Conservation (phyloP, 106 monocot genomes). For the Hemerocallis citrina region DNA sequence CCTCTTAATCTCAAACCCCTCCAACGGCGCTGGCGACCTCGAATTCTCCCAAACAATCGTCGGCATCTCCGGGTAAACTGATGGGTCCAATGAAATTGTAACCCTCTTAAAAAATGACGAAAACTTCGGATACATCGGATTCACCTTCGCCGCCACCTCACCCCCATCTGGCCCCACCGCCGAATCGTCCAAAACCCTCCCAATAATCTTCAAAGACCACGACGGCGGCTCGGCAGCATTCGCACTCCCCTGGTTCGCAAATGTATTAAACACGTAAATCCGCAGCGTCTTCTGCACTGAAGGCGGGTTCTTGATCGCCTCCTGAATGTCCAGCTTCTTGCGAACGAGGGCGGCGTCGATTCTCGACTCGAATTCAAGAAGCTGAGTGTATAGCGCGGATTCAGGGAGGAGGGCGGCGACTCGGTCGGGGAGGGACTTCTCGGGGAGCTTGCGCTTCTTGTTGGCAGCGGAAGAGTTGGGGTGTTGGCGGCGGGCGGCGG, state of each 20-base stretch:
- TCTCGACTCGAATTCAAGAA: constrained; percentile 88
- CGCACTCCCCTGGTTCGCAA: constrained; percentile 55
- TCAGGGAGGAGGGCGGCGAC: constrained; percentile 92
- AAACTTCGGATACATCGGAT: constrained; percentile 77
- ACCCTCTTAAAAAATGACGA: constrained; percentile 82
- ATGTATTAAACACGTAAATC: constrained; percentile 92
- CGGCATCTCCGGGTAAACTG: constrained; percentile 82
- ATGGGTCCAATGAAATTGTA: constrained; percentile 52
- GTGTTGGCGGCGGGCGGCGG: constrained; percentile 69
- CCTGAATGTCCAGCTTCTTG: constrained; percentile 95
- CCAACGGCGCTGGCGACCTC: constrained; percentile 52
- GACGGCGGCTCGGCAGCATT: constrained; percentile 68
- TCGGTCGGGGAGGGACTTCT: constrained; percentile 88
- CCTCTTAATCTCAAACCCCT: constrained; percentile 93
- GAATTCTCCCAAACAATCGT: constrained; percentile 81
- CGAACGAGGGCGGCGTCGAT: constrained; percentile 74
- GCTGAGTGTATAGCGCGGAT: constrained; percentile 86
- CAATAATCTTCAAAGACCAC: constrained; percentile 87
- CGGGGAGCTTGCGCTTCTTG: constrained; percentile 96
- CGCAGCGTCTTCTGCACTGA: constrained; percentile 72
- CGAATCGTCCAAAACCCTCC: constrained; percentile 79
- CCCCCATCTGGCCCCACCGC: constrained; percentile 52
- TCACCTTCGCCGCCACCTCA: constrained; percentile 32
- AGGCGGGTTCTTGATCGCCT: constrained; percentile 70
- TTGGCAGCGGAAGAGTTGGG: too few species aligned